Evolutionary conservation across 306 rosid genomes (phyloP), one percentile per base, ranked within the genome.

Genomic region (Lathyrus sativus): DNA sequence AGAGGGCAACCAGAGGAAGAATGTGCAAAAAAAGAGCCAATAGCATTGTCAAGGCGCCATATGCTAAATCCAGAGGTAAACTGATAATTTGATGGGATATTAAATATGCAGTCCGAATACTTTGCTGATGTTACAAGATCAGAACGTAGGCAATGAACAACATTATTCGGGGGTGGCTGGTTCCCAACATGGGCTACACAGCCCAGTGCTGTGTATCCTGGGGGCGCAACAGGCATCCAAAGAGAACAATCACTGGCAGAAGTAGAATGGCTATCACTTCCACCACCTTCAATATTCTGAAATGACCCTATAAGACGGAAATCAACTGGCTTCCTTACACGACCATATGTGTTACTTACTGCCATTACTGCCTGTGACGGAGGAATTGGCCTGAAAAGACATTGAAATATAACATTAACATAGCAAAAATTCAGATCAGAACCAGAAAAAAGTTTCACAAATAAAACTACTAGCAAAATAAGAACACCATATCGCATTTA

Each of bases 331-430:
- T 87, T 88, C 77, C 95, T 86, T 48, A 88, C 97, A 71, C 99
- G 97, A 65, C 99, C 96, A 73, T 90, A 90, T 59, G 81, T 76
- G 65, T 93, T 93, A 73, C 92, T 86, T 58, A 90, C 92, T 15
- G 99, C 97, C 97, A 90, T 85, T 66, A 90, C 99, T 22, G 95
- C 95, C 75, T 84, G 99, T 45, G 99, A 86, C 48, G 99, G 99
- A 81, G 99, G 95, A 70, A 85, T 68, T 77, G 95, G 82, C 87
- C 99, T 93, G 96, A 54, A 82, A 76, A 75, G 50, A 83, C 42
- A 77, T 50, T 15, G 50, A 39, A 70, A 48, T 50, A 56, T 46
- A 75, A 44, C 4, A 51, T 59, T 54, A 71, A n/a, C 17, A 45
- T 43, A 46, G 38, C 26, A 71, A 58, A n/a, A 54, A 55, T 68